Evolutionary conservation across 2,329 filamentous ascomycete species (phyloP), one percentile per base, ranked within the genome.

Genomic region (Claviceps humidiphila): DNA sequence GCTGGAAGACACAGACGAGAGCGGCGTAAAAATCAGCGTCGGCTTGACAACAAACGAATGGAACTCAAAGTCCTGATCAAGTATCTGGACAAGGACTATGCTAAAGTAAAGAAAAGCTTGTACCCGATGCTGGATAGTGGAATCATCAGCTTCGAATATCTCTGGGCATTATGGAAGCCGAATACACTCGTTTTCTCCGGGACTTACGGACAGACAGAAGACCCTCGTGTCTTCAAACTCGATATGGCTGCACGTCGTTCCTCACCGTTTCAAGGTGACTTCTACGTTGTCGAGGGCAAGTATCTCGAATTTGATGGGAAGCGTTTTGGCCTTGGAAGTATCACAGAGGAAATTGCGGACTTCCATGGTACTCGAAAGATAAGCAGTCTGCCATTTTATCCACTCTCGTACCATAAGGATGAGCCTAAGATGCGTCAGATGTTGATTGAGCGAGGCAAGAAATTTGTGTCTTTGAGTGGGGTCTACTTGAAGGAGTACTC

Each of bases 261-360:
- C 44, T 80, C 75, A 39, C 80, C 90, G 60, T 76, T 86, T 62
- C 82, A 81, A 57, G 87, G 87, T 4, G 77, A 83, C 17, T 91
- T 79, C 68, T 94, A 90, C 67, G 78, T 75, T 58, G 75, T 95
- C 14, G 85, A 91, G 58, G 88, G 84, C 22, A 77, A 75, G 64
- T 95, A 93, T 59, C 77, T 95, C 26, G 89, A 95, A 61, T 95
- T 89, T 55, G 88, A 95, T 59, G 90, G 89, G 53, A 94, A 94
- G 64, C 76, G 78, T 6, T 94, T 90, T 63, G 89, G 89, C 2
- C 83, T 85, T 60, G 87, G 86, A 16, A 81, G 74, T 49, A 80
- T 88, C 61, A 73, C 80, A 11, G 78, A 82, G 40, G 81, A 89
- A 49, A 81, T 95, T 13, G 68, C 77, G 6, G 74, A 80, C 3